These are phyloP conservation scores for Geotrichum europaeum DNA, from an alignment of 1,139 yeast genomes.

Conservation along the genomic window DNA sequence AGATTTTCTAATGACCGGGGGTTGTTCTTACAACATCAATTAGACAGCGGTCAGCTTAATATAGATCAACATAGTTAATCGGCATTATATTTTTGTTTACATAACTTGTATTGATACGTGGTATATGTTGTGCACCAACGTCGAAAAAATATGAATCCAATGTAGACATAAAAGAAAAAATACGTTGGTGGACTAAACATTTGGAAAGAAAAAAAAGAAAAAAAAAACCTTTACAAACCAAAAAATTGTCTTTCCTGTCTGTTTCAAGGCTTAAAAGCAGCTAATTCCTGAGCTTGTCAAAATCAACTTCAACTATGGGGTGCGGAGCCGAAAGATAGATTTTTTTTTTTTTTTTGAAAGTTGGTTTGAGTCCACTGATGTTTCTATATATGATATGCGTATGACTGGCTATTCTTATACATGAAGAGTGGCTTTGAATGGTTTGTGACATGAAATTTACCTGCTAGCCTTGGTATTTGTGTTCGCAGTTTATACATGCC, in stretches of 20 bases:
- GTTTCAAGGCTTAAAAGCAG: too few species aligned
- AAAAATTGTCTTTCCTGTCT: background rate
- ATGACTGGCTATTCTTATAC: too few species aligned
- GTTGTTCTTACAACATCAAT: background rate
- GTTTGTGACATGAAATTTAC: too few species aligned
- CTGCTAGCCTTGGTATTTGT: too few species aligned
- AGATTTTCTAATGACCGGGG: background rate
- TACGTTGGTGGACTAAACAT: background rate
- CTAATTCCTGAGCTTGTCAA: too few species aligned
- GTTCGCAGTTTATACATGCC: too few species aligned
- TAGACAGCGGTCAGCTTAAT: background rate
- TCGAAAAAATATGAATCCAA: background rate
- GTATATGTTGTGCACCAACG: background rate
- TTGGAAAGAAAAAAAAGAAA: background rate
- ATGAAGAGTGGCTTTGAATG: too few species aligned
- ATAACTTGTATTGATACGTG: background rate
- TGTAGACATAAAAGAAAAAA: background rate
- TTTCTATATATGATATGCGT: too few species aligned
- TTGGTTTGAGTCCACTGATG: too few species aligned
- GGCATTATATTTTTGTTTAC: background rate
- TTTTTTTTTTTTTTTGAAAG: too few species aligned
- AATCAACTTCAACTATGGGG: too few species aligned
- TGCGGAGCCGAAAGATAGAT: too few species aligned
- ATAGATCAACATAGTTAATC: background rate
- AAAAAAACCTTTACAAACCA: background rate